phyloP scores from a whole-genome alignment of 2,329 filamentous ascomycete genomes.

The Biscogniauxia mediterranea region DNA sequence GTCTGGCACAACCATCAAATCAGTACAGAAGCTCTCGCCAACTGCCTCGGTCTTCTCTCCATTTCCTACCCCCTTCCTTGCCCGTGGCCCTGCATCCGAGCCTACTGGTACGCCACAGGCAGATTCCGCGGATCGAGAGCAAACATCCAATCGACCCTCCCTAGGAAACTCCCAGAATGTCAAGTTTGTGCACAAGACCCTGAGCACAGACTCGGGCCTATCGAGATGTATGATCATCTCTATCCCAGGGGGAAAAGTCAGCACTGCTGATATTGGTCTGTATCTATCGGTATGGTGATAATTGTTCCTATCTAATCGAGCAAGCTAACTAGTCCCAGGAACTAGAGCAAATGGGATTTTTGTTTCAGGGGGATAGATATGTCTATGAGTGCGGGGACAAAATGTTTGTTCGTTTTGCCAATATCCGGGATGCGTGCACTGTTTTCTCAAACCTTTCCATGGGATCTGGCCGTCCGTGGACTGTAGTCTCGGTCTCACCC shows the following conservation, averaged over 20 bases:
- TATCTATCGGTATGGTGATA: constrained; percentile 44
- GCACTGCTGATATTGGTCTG: constrained; percentile 38
- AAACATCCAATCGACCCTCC: constrained; percentile 9
- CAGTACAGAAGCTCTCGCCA: constrained; percentile 56
- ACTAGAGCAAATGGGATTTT: constrained; percentile 35
- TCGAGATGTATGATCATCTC: constrained; percentile 46
- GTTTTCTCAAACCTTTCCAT: constrained; percentile 46
- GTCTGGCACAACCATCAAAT: constrained; percentile 31
- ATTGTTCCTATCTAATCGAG: neutral
- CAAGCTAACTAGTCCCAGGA: constrained; percentile 35
- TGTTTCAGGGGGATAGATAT: constrained; percentile 38
- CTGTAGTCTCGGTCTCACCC: constrained; percentile 43
- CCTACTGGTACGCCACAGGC: constrained; percentile 16
- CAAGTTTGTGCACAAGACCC: constrained; percentile 31
- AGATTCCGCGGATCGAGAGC: constrained; percentile 12
- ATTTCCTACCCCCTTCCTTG: constrained; percentile 28
- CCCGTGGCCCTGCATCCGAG: constrained; percentile 16
- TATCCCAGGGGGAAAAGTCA: constrained; percentile 29
- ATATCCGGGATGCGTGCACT: constrained; percentile 58
- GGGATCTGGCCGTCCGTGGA: constrained; percentile 44
- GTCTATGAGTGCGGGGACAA: constrained; percentile 38
- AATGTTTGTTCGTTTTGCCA: constrained; percentile 56
- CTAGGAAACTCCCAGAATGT: constrained; percentile 13
- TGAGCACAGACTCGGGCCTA: constrained; percentile 47
- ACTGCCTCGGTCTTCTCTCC: constrained; percentile 63